Evolutionary conservation across 768 basidiomycete species (phyloP).

Genomic region (Hygrophorus pudorinus): DNA sequence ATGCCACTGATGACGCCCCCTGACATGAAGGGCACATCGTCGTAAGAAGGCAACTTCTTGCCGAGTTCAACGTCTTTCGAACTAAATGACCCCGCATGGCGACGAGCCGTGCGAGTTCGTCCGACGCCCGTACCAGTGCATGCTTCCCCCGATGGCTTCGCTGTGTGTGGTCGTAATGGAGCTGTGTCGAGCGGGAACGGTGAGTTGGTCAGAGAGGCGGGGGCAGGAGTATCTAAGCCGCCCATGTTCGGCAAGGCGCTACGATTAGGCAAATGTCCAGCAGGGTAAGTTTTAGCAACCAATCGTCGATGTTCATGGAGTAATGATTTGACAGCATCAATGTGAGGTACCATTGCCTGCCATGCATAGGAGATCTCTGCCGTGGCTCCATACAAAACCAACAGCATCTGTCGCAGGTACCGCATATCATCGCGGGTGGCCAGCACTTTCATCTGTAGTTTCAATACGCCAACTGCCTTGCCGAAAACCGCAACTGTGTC

Average conservation of each 20-base stretch:
- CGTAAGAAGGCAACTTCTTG: conserved; percentile 63
- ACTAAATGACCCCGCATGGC: conserved; percentile 95
- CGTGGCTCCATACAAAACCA: conserved; percentile 83
- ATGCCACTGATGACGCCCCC: conserved; percentile 27
- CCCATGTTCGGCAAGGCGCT: not conserved
- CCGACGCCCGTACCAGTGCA: conserved; percentile 13
- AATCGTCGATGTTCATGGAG: conserved; percentile 26
- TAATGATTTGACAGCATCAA: conserved; percentile 60
- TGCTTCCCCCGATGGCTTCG: not conserved
- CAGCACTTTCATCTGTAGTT: conserved; percentile 71
- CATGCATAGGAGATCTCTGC: conserved; percentile 85
- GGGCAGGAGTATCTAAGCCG: conserved; percentile 12
- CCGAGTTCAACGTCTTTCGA: conserved; percentile 87
- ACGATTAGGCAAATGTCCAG: conserved; percentile 12
- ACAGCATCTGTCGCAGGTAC: conserved; percentile 75
- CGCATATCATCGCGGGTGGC: conserved; percentile 72
- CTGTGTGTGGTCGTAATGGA: not conserved
- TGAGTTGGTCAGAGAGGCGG: conserved; percentile 18
- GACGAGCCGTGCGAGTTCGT: conserved; percentile 49
- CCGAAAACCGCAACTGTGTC: conserved; percentile 78
- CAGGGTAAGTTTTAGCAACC: conserved; percentile 16
- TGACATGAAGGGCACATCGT: conserved; percentile 27
- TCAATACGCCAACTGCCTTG: conserved; percentile 79
- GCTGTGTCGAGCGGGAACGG: conserved; percentile 5
- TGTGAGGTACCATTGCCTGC: conserved; percentile 63